Evolutionary conservation across 2,329 filamentous ascomycete species (phyloP).

Genomic region (Pseudocercospora cruenta): DNA sequence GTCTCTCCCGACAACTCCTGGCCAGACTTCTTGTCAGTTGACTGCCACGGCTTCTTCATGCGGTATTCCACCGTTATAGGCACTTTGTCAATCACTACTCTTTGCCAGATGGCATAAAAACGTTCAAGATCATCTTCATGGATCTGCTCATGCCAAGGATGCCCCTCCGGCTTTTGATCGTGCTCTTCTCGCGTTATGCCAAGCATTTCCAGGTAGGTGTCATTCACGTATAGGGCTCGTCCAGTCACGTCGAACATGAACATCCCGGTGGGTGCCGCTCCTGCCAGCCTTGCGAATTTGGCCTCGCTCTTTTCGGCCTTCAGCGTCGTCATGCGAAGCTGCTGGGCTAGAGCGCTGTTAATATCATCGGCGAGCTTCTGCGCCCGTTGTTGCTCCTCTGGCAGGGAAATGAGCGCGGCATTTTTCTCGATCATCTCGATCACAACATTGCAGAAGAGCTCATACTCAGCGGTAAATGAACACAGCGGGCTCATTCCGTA

Average conservation of each 20-base stretch:
- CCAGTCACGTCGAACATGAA: constrained; percentile 41
- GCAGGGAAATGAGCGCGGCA: constrained; percentile 45
- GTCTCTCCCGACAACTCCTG: constrained; percentile 34
- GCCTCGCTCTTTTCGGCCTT: constrained; percentile 42
- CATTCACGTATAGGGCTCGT: constrained; percentile 45
- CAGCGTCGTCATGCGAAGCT: constrained; percentile 37
- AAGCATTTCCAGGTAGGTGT: constrained; percentile 45
- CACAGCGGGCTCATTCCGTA: constrained; percentile 45
- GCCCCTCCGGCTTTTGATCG: neutral
- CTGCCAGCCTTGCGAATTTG: constrained; percentile 46
- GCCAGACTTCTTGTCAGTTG: constrained; percentile 32
- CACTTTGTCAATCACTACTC: constrained; percentile 38
- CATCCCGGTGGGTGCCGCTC: constrained; percentile 46
- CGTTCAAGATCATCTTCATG: constrained; percentile 42
- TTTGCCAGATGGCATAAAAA: constrained; percentile 39
- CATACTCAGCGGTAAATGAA: constrained; percentile 45
- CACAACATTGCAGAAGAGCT: constrained; percentile 42
- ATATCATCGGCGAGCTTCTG: constrained; percentile 42
- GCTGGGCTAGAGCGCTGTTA: constrained; percentile 43
- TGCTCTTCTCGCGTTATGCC: constrained; percentile 29
- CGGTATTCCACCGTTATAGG: constrained; percentile 44
- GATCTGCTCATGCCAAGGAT: constrained; percentile 25
- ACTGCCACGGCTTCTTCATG: constrained; percentile 42
- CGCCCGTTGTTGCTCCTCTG: constrained; percentile 40
- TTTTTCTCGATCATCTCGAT: constrained; percentile 44